phyloP scores from a whole-genome alignment of 2,329 filamentous ascomycete genomes.

The Fusarium sacchari region DNA sequence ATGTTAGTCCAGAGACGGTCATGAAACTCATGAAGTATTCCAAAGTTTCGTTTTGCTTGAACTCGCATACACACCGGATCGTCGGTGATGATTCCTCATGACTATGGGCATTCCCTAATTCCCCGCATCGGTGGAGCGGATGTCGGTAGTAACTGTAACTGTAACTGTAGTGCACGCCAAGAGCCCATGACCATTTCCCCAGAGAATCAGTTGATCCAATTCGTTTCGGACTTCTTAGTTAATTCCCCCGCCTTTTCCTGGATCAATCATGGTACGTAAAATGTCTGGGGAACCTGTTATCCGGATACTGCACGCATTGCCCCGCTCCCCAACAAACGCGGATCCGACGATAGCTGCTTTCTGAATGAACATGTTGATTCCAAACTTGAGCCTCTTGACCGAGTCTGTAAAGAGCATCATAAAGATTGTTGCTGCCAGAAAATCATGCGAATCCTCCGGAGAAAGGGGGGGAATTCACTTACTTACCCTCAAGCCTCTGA shows the following conservation, averaged over 20 bases:
- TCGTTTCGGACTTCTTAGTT: constrained; percentile 16
- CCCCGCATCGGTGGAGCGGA: constrained; percentile 16
- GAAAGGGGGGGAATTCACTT: not conserved
- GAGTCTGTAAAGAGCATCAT: not conserved
- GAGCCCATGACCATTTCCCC: not conserved
- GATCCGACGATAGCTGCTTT: constrained; percentile 3
- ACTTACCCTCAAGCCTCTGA: not conserved
- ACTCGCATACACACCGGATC: not conserved
- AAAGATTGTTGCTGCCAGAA: too few relatives aligned
- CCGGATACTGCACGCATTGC: not conserved
- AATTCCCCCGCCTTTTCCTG: constrained; percentile 18
- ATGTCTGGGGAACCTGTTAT: not conserved
- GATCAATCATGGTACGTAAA: not conserved
- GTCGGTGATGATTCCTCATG: not conserved
- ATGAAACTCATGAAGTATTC: not conserved
- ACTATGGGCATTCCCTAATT: not conserved
- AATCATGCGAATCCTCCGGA: not conserved
- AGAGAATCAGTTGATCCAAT: not conserved
- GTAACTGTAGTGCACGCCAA: not conserved
- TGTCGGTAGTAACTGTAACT: not conserved
- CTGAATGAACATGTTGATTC: not conserved
- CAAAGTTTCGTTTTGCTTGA: not conserved
- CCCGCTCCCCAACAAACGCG: constrained; percentile 6
- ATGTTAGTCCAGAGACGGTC: not conserved
- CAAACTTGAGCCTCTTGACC: not conserved